Evolutionary conservation across 495 filamentous ascomycete genomes (phyloP), one percentile per base, ranked within the genome.

Genomic region (Aspergillus avenaceus): DNA sequence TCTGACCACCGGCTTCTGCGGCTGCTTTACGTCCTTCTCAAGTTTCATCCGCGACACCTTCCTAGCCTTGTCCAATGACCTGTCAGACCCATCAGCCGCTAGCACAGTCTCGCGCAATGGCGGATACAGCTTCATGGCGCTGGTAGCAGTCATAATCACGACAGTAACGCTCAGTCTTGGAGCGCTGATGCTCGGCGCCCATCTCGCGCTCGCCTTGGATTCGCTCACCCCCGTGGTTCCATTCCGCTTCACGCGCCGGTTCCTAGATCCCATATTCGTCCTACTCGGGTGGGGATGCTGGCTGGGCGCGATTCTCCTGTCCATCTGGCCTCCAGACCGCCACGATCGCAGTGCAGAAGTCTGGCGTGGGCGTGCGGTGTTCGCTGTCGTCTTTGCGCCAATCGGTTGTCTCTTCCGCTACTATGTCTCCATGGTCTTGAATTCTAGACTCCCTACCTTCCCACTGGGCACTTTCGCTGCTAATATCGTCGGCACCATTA

Each of bases 1-100:
- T 16, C 82, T 98, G 1, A 83, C 92, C 0, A 95, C 89, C 2
- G 93, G 93, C 11, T 97, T 95, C 71, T 97, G 93, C 66, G 93
- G 93, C 47, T 90, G 84, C 57, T 85, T 93, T 45, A 97, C 93
- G 3, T 90, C 85, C 29, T 97, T 97, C 69, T 96, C 91, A 0
- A 83, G 87, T 11, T 96, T 96, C 62, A 85, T 91, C 32, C 82
- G 91, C 4, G 92, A 95, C 59, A 67, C 77, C 41, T 96, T 95
- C 65, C 75, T 95, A n/a, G 84, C 88, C 0, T 64, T 97, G 11
- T 84, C 88, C 6, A 95, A 96, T 60, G 78, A 83, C 45, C 70
- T 90, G 9, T 75, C 81, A 0, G 70, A 77, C 58, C 78, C 79
- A 3, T 64, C 65, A 19, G 34, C 59, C 3, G 45, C 58, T 6